These are phyloP conservation scores for Auriscalpium orientale DNA, from an alignment of 768 basidiomycete genomes.

Conservation along the genomic window DNA sequence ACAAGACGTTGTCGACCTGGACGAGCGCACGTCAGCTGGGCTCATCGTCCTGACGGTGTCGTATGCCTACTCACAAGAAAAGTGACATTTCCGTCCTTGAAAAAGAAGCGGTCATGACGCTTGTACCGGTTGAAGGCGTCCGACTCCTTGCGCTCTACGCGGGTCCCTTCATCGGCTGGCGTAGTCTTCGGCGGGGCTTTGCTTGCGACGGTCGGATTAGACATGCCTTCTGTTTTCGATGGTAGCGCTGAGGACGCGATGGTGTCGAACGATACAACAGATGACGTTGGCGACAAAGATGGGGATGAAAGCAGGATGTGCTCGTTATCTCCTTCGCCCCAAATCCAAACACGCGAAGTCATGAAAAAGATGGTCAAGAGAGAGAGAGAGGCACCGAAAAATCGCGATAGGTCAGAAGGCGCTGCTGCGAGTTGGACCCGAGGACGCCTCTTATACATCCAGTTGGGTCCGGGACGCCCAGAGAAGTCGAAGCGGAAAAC, in stretches of 20 bases:
- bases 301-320: no score
- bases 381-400: no score
- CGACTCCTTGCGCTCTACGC: no score
- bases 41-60: not conserved
- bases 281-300: not conserved
- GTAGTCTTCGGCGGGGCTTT: not conserved
- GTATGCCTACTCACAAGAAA: not conserved
- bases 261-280: not conserved
- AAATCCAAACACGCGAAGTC: no score
- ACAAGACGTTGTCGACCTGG: constrained; percentile 10
- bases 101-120: not conserved
- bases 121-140: no score
- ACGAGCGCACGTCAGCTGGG: not conserved
- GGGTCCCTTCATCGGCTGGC: not conserved
- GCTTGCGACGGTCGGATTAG: not conserved
- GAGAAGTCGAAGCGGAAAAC: no score
- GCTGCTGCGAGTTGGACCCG: no score
- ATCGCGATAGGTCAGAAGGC: no score
- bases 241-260: not conserved
- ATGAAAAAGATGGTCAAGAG: no score
- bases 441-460: no score
- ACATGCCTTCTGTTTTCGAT: not conserved
- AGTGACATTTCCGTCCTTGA: not conserved
- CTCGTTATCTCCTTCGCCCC: no score
- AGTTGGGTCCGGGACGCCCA: no score